These are phyloP conservation scores for Pythium aristosporum DNA, from an alignment of 352 stramenopile genomes.

Conservation along the genomic window DNA sequence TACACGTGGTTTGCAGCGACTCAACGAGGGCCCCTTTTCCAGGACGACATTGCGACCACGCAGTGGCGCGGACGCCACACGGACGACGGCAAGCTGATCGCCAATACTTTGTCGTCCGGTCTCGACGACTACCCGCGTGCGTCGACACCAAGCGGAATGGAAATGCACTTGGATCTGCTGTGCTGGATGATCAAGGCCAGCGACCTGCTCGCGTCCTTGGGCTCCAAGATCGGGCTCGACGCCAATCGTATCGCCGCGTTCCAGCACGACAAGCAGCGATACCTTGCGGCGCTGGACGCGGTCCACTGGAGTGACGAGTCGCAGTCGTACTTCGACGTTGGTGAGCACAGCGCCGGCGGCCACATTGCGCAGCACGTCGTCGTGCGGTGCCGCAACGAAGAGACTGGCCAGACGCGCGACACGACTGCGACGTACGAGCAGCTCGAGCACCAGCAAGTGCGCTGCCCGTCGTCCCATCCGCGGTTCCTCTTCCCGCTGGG, in stretches of 20 bases:
- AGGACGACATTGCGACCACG: conserved; percentile 40
- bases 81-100: conserved; percentile 78
- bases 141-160: conserved; percentile 60
- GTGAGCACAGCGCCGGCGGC: conserved; percentile 74
- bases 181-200: conserved; percentile 88
- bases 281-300: conserved; percentile 43
- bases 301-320: conserved; percentile 72
- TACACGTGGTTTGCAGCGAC: conserved; percentile 76
- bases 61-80: conserved; percentile 78
- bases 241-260: not conserved
- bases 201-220: conserved; percentile 51
- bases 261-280: conserved; percentile 27
- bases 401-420: conserved; percentile 40
- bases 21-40: conserved; percentile 43
- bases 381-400: conserved; percentile 62
- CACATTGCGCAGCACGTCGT: conserved; percentile 64
- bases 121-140: conserved; percentile 92
- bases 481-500: conserved; percentile 77
- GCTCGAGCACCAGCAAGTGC: conserved; percentile 34
- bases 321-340: conserved; percentile 80
- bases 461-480: conserved; percentile 61
- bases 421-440: conserved; percentile 36
- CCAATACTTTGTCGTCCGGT: conserved; percentile 91
- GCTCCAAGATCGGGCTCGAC: conserved; percentile 30
- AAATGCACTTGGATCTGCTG: conserved; percentile 91